These are phyloP conservation scores for Mortierella hygrophila DNA, from an alignment of 192 early-diverging fungal species.

Conservation along the genomic window DNA sequence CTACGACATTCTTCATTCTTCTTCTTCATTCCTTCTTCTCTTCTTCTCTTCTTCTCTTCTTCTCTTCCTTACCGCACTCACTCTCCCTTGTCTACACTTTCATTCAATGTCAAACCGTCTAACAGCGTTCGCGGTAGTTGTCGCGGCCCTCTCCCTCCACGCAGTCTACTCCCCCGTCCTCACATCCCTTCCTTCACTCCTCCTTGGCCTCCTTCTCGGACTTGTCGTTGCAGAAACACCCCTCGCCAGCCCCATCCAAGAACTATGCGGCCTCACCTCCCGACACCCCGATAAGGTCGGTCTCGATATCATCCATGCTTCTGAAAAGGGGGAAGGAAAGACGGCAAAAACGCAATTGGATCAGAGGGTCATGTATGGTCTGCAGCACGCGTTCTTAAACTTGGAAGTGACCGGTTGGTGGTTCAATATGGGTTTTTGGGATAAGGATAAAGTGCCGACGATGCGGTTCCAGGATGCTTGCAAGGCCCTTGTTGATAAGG, in stretches of 20 bases:
- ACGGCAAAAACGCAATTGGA: constrained; percentile 29
- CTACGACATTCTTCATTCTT: background rate
- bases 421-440: constrained; percentile 67
- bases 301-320: constrained; percentile 32
- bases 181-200: background rate
- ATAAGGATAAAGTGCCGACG: constrained; percentile 3
- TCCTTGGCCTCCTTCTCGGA: constrained; percentile 32
- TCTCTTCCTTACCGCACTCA: background rate
- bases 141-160: background rate
- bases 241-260: constrained; percentile 30
- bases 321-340: background rate
- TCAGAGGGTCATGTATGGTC: constrained; percentile 58
- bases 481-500: constrained; percentile 53
- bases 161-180: background rate
- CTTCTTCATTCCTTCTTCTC: background rate
- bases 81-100: background rate
- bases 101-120: background rate
- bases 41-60: background rate
- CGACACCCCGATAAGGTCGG: constrained; percentile 47
- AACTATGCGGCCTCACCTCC: constrained; percentile 31
- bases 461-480: constrained; percentile 60
- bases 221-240: constrained; percentile 44
- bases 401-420: constrained; percentile 57
- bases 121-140: background rate
- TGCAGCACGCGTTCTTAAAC: constrained; percentile 59